Percentiles rank a stretch among this genome's conserved stretches.
These are phyloP conservation scores for Kitagawia praeruptora DNA, from an alignment of 129 eudicot genomes.

Conservation along the genomic window DNA sequence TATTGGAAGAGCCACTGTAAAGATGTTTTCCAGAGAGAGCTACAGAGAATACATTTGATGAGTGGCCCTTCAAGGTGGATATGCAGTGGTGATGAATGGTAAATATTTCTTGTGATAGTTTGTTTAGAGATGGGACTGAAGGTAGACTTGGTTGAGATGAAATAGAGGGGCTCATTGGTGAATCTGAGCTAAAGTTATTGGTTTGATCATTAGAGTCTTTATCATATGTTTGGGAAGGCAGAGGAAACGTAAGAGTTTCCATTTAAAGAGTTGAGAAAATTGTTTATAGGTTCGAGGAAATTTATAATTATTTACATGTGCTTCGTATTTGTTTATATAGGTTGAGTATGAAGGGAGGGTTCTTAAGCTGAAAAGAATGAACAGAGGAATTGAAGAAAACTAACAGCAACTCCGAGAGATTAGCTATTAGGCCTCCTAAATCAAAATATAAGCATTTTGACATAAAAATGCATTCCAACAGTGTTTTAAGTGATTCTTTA, in stretches of 20 bases:
- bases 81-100: background rate
- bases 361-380: background rate
- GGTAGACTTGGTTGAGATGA: background rate
- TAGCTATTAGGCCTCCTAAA: too few species aligned
- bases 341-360: background rate
- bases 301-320: background rate
- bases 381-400: background rate
- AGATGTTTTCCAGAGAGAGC: background rate
- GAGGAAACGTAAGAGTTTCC: background rate
- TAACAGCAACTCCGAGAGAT: too few species aligned
- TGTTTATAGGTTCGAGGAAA: background rate
- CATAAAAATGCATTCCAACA: too few species aligned
- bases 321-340: background rate
- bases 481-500: too few species aligned
- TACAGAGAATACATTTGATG: background rate
- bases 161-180: constrained; percentile 1
- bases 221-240: background rate
- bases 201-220: background rate
- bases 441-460: too few species aligned
- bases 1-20: constrained; percentile 1
- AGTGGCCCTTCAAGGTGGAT: constrained; percentile 5
- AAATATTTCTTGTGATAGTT: background rate
- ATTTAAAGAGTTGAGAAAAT: background rate
- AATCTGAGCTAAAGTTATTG: background rate
- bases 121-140: background rate